These are phyloP conservation scores for Kodamaea nitidulidarum DNA, from an alignment of 805 yeast genomes.

Conservation along the genomic window DNA sequence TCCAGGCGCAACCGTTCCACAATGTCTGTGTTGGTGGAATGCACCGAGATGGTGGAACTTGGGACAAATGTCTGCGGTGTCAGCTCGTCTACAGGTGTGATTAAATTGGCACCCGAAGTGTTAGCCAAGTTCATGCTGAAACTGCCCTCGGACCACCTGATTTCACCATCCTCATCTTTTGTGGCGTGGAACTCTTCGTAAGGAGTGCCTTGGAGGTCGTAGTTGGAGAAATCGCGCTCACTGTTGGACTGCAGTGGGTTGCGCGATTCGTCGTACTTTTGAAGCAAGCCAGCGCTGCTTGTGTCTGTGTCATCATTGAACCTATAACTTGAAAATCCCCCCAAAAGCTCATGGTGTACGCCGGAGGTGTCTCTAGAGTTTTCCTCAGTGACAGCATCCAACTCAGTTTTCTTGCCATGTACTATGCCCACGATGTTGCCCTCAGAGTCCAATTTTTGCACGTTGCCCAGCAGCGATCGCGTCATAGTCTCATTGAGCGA, in stretches of 20 bases:
- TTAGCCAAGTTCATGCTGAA: conserved; percentile 2
- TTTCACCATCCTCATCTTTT: conserved; percentile 25
- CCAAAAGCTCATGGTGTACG: not conserved
- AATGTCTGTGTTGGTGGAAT: conserved; percentile 2
- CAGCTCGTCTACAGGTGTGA: conserved; percentile 6
- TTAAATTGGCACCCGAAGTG: conserved; percentile 1
- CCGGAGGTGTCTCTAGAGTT: conserved; percentile 19
- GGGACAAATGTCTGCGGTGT: conserved; percentile 6
- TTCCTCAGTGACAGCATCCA: conserved; percentile 31
- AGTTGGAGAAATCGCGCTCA: conserved; percentile 12
- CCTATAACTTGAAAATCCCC: conserved; percentile 7
- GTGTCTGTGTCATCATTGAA: conserved; percentile 12
- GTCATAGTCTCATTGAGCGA: conserved; percentile 23
- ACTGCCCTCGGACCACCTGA: conserved; percentile 24
- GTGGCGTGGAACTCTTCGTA: conserved; percentile 25
- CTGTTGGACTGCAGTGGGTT: conserved; percentile 15
- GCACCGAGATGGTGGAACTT: conserved; percentile 5
- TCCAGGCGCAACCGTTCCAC: conserved; percentile 2
- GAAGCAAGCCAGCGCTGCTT: conserved; percentile 17
- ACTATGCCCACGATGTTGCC: conserved; percentile 35
- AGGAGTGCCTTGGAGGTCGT: conserved; percentile 10
- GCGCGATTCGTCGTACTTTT: conserved; percentile 18
- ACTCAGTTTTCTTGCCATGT: conserved; percentile 23
- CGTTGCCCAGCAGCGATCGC: conserved; percentile 33
- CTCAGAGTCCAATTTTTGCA: conserved; percentile 47